Evolutionary conservation across 345 rosid genomes (phyloP).

Genomic region (Microcos paniculata): DNA sequence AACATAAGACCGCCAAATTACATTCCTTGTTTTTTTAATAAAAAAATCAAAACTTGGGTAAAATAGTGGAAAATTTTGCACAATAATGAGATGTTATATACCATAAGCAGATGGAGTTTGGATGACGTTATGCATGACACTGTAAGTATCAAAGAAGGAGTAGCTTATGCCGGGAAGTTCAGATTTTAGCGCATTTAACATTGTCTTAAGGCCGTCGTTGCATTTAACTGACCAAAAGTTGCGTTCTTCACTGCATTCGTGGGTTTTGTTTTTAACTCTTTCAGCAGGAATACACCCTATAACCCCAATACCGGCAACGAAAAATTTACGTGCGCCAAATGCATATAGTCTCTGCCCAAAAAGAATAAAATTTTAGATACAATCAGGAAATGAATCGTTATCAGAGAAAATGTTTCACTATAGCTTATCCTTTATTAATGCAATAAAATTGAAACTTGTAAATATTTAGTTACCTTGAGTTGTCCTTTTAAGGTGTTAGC

Average conservation of each 20-base stretch:
- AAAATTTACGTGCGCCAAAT: slow-evolving; percentile 10
- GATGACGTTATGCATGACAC: not conserved
- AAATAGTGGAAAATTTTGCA: not conserved
- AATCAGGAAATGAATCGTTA: too few species aligned
- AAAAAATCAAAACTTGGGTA: not conserved
- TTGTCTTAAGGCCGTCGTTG: slow-evolving; percentile 4
- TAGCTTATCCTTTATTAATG: too few species aligned
- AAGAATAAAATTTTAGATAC: not conserved
- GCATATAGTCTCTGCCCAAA: slow-evolving; percentile 7
- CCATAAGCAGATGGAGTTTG: slow-evolving; percentile 15
- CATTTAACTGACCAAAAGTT: slow-evolving; percentile 10
- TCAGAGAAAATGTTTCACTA: too few species aligned
- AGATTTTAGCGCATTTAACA: slow-evolving; percentile 11
- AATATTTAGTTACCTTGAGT: slow-evolving; percentile 47
- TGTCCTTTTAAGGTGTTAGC: slow-evolving; percentile 45
- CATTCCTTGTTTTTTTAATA: too few species aligned
- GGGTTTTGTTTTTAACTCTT: slow-evolving; percentile 12
- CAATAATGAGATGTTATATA: not conserved
- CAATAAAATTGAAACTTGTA: too few species aligned
- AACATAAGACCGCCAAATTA: too few species aligned
- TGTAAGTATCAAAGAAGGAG: slow-evolving; percentile 13
- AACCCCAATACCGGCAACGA: not conserved
- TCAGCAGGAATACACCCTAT: slow-evolving; percentile 15
- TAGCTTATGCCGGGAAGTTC: slow-evolving; percentile 13
- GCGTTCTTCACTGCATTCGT: slow-evolving; percentile 8